These are phyloP conservation scores for Trichoderma aggressivum DNA, from an alignment of 2,329 filamentous ascomycete genomes.

Conservation along the genomic window DNA sequence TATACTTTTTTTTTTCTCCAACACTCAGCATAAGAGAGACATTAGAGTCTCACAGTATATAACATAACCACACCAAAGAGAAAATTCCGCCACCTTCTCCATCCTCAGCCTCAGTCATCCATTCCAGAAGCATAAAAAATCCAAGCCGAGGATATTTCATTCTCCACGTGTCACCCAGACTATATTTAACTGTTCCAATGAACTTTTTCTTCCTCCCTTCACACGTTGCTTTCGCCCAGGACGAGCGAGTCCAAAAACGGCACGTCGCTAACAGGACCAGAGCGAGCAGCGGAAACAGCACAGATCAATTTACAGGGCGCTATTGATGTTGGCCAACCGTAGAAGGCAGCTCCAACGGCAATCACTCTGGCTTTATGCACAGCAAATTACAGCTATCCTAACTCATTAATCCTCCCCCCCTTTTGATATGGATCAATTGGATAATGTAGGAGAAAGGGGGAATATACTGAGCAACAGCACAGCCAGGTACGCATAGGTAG, in stretches of 20 bases:
- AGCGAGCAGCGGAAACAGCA: background rate
- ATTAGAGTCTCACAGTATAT: background rate
- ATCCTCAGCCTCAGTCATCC: background rate
- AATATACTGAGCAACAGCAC: background rate
- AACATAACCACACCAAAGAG: background rate
- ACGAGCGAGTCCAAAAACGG: background rate
- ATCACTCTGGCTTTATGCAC: background rate
- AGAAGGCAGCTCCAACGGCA: background rate
- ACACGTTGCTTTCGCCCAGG: background rate
- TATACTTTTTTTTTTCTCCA: background rate
- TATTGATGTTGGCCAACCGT: background rate
- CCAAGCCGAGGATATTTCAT: background rate
- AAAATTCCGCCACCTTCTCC: background rate
- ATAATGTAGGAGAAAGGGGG: background rate
- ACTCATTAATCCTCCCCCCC: background rate
- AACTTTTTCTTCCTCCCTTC: background rate
- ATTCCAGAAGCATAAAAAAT: background rate
- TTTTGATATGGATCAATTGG: background rate
- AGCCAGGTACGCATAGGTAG: background rate
- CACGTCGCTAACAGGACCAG: background rate
- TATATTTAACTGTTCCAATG: no score
- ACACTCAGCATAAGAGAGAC: background rate
- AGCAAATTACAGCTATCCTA: background rate
- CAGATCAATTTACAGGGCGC: background rate
- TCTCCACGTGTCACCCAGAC: background rate